phyloP scores from a whole-genome alignment of 352 stramenopile species.

The Phytophthora pinifolia region DNA sequence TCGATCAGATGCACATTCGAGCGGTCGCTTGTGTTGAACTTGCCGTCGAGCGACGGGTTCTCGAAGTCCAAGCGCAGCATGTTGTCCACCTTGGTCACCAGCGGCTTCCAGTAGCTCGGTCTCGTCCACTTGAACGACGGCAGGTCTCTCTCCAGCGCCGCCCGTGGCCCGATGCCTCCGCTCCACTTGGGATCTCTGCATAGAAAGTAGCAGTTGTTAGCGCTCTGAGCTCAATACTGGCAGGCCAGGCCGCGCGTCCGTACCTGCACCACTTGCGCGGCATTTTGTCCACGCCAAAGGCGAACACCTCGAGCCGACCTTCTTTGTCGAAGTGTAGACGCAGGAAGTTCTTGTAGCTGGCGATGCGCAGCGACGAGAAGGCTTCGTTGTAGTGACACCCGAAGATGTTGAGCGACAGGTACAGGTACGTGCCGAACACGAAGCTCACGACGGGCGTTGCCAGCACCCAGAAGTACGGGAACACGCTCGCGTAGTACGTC shows the following conservation, averaged over 20 bases:
- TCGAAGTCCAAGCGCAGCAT: slow-evolving; percentile 86
- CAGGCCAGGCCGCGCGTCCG: slow-evolving; percentile 2
- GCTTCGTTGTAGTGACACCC: slow-evolving; percentile 90
- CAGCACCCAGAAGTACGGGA: slow-evolving; percentile 89
- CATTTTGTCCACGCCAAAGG: slow-evolving; percentile 90
- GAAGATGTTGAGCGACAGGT: slow-evolving; percentile 85
- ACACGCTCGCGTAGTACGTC: slow-evolving; percentile 83
- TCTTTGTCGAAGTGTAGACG: slow-evolving; percentile 75
- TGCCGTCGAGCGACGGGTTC: slow-evolving; percentile 70
- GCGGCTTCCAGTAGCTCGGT: slow-evolving; percentile 83
- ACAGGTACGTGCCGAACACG: slow-evolving; percentile 86
- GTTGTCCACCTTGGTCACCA: slow-evolving; percentile 82
- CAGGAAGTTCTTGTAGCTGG: slow-evolving; percentile 91
- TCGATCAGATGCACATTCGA: slow-evolving; percentile 85
- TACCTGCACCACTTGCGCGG: slow-evolving; percentile 81
- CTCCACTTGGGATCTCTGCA: slow-evolving; percentile 79
- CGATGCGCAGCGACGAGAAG: slow-evolving; percentile 85
- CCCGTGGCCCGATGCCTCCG: slow-evolving; percentile 46
- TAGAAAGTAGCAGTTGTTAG: background rate
- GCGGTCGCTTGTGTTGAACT: slow-evolving; percentile 75
- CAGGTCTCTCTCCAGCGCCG: slow-evolving; percentile 53
- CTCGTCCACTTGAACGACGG: slow-evolving; percentile 71
- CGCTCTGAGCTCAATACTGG: slow-evolving; percentile 2
- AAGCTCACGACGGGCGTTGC: slow-evolving; percentile 76
- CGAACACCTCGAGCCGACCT: slow-evolving; percentile 80